Evolutionary conservation across 106 monocot species (phyloP).

Genomic region (Phalaenopsis aphrodite): DNA sequence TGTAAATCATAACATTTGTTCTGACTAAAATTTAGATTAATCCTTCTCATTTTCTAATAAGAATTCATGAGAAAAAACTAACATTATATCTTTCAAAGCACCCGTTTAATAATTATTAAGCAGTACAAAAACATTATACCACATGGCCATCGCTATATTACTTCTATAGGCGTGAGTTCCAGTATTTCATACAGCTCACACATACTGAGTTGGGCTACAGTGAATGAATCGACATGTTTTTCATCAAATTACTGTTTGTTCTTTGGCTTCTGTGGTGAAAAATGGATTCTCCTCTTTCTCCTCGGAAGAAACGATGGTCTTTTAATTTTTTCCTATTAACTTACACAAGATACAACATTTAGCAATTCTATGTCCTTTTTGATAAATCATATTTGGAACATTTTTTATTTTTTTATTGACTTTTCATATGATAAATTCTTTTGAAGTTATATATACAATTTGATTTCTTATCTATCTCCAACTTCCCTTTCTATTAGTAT

Average conservation of each 20-base stretch:
- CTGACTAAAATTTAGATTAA: background rate
- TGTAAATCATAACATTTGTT: background rate
- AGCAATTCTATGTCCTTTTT: background rate
- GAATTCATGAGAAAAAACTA: background rate
- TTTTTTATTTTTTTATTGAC: background rate
- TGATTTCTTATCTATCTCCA: constrained; percentile 1
- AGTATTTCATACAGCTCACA: background rate
- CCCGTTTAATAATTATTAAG: background rate
- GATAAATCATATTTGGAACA: background rate
- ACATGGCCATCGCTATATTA: background rate
- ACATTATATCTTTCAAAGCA: background rate
- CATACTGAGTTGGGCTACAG: background rate
- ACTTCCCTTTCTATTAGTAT: background rate
- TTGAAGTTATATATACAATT: background rate
- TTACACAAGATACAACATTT: background rate
- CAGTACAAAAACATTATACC: background rate
- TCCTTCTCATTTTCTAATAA: background rate
- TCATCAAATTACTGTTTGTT: background rate
- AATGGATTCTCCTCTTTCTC: background rate
- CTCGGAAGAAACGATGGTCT: background rate
- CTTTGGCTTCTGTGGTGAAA: too few species aligned
- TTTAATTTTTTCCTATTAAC: background rate
- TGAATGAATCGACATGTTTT: background rate
- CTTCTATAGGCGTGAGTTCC: background rate
- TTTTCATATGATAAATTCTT: background rate